Conservation (phyloP, 371 early-diverging fungal species). For the Capillidium heterosporum region DNA sequence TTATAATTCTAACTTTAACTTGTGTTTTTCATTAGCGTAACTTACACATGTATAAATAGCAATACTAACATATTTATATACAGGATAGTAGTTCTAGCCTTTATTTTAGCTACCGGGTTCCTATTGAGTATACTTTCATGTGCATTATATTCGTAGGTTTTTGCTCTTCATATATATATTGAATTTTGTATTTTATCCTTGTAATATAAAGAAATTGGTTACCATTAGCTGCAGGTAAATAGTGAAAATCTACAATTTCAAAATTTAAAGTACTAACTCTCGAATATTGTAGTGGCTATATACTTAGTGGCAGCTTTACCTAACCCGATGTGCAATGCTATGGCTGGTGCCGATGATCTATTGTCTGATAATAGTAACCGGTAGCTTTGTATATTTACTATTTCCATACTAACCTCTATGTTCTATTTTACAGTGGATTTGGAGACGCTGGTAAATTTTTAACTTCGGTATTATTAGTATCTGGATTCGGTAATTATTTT, state of each 20-base stretch:
- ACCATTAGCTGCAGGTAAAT: slow-evolving; percentile 1
- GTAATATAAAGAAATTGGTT: slow-evolving; percentile 4
- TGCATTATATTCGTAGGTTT: slow-evolving; percentile 1
- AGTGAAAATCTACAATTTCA: background rate
- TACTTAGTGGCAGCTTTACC: slow-evolving; percentile 4
- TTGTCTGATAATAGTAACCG: background rate
- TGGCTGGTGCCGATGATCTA: background rate
- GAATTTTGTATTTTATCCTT: background rate
- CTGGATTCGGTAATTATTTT: slow-evolving; percentile 4
- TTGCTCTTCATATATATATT: background rate
- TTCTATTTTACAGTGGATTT: slow-evolving; percentile 1
- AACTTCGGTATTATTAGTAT: slow-evolving; percentile 5
- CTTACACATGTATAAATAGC: too few species aligned
- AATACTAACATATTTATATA: background rate
- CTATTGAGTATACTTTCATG: slow-evolving; percentile 6
- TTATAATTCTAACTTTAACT: too few species aligned
- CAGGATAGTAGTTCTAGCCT: slow-evolving; percentile 10
- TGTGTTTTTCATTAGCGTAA: too few species aligned
- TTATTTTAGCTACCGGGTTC: slow-evolving; percentile 3
- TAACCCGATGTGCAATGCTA: background rate
- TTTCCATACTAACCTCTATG: background rate
- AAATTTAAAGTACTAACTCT: too few species aligned
- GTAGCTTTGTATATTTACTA: background rate
- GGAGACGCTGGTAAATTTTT: slow-evolving; percentile 5
- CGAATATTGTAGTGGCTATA: background rate